These are phyloP conservation scores for Chaetomiaceae sp. DNA, from an alignment of 2,329 filamentous ascomycete species.

Conservation along the genomic window DNA sequence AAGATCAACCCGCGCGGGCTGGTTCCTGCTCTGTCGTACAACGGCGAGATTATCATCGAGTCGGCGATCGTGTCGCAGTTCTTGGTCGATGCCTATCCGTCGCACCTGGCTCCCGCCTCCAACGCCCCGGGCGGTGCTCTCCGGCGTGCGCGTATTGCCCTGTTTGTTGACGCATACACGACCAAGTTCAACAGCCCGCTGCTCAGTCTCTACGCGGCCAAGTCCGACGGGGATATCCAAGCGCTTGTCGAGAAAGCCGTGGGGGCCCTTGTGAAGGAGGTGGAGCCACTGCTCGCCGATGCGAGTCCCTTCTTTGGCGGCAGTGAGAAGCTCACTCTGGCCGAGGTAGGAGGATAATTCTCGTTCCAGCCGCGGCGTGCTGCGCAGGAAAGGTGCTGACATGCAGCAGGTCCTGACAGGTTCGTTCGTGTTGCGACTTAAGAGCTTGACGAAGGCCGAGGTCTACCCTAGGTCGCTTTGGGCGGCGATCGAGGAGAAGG, in stretches of 20 bases:
- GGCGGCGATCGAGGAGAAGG: slow-evolving; percentile 44
- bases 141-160: slow-evolving; percentile 60
- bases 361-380: too few relatives aligned
- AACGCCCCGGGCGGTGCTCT: slow-evolving; percentile 53
- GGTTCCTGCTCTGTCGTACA: slow-evolving; percentile 66
- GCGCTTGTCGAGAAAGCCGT: slow-evolving; percentile 48
- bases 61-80: slow-evolving; percentile 71
- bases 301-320: slow-evolving; percentile 60
- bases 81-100: slow-evolving; percentile 64
- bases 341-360: slow-evolving; percentile 54
- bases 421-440: slow-evolving; percentile 25
- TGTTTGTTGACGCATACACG: slow-evolving; percentile 50
- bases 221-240: slow-evolving; percentile 47
- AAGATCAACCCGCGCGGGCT: slow-evolving; percentile 74
- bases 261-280: slow-evolving; percentile 58
- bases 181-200: slow-evolving; percentile 41
- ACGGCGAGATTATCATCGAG: slow-evolving; percentile 65
- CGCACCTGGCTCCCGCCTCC: slow-evolving; percentile 58
- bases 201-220: slow-evolving; percentile 42
- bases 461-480: slow-evolving; percentile 48
- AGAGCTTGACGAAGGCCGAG: slow-evolving; percentile 41
- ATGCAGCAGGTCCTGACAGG: slow-evolving; percentile 23
- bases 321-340: slow-evolving; percentile 61
- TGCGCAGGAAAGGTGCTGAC: background rate
- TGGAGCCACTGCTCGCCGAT: slow-evolving; percentile 63